Conservation (phyloP, 176 grass and related monocot species). For the Saccharum officinarum region DNA sequence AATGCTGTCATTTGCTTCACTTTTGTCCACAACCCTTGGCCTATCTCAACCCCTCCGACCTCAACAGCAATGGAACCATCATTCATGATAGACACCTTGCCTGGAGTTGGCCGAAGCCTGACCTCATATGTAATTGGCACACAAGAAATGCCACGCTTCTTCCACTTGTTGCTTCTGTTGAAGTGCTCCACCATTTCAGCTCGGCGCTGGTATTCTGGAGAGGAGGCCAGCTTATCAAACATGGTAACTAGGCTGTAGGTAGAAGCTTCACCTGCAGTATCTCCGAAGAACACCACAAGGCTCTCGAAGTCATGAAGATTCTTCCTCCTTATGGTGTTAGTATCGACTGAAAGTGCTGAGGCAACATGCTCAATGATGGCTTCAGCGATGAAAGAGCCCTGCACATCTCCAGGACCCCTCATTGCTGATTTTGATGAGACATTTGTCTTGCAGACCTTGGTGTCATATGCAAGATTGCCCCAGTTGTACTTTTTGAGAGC, state of each 20-base stretch:
- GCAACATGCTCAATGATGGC: conserved; percentile 84
- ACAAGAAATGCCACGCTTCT: conserved; percentile 90
- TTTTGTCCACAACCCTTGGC: conserved; percentile 88
- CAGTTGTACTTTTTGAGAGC: conserved; percentile 86
- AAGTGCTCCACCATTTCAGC: conserved; percentile 40
- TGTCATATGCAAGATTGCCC: conserved; percentile 63
- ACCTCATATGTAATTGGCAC: conserved; percentile 67
- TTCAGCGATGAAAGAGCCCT: conserved; percentile 91
- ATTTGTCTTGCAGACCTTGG: conserved; percentile 86
- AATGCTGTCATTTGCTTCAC: conserved; percentile 84
- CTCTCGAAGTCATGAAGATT: conserved; percentile 78
- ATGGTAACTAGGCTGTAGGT: conserved; percentile 73
- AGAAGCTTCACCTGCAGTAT: conserved; percentile 41
- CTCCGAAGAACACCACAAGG: conserved; percentile 48
- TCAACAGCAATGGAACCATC: conserved; percentile 87
- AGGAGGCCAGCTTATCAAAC: conserved; percentile 65
- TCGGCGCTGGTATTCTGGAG: conserved; percentile 52
- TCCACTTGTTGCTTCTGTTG: conserved; percentile 67
- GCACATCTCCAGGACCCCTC: conserved; percentile 69
- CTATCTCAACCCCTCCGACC: conserved; percentile 84
- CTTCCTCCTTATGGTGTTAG: conserved; percentile 60
- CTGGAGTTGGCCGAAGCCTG: conserved; percentile 33
- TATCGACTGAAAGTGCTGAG: conserved; percentile 50
- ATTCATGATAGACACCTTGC: conserved; percentile 82
- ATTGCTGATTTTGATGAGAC: conserved; percentile 64